Evolutionary conservation across 139 green algal species (phyloP), one percentile per base, ranked within the genome.

Genomic region (Chlorella sp.): DNA sequence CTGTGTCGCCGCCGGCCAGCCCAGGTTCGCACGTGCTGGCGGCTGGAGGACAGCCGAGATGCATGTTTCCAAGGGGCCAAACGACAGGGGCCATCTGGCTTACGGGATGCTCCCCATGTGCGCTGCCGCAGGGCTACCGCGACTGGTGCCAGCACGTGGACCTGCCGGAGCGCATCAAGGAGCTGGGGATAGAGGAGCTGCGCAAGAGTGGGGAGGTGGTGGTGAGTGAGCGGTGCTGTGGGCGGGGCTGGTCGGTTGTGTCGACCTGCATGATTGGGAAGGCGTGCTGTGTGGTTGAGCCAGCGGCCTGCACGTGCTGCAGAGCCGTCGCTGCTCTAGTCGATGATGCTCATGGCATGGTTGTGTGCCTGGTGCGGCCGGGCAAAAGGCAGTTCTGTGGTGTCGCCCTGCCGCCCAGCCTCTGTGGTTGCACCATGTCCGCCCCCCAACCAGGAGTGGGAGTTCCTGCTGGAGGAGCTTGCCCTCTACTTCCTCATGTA

Each of bases 401-500:
- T n/a, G n/a, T n/a, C n/a, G n/a, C n/a, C n/a, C n/a, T n/a, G n/a
- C n/a, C n/a, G n/a, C n/a, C 56, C 30, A 14, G 30, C 26, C 13
- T 20, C 26, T 72, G 2, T 41, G 2, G 17, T 40, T 40, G 30
- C 9, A 13, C 64, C 64, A 40, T 40, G 30, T 34, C 38, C 26
- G n/a, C 36, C 36, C 68, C 4, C 43, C 2, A 51, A 7, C 0
- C 85, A 86, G 76, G 82, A 90, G 70, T 91, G 88, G 88, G 88
- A 91, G 85, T 91, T 78, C 48, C 65, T 88, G 19, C 60, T 91
- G 43, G 88, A 91, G 60, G 92, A 96, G 89, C 88, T 96, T 64
- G 84, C 87, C 6, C 84, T 98, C n/a, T 98, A 91, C 84, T 95
- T 96, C 85, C 88, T 98, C 62, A 90, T 98, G 67, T 98, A 94